Conservation (phyloP, 169 alveolate species). For the Plasmodium ovale region DNA sequence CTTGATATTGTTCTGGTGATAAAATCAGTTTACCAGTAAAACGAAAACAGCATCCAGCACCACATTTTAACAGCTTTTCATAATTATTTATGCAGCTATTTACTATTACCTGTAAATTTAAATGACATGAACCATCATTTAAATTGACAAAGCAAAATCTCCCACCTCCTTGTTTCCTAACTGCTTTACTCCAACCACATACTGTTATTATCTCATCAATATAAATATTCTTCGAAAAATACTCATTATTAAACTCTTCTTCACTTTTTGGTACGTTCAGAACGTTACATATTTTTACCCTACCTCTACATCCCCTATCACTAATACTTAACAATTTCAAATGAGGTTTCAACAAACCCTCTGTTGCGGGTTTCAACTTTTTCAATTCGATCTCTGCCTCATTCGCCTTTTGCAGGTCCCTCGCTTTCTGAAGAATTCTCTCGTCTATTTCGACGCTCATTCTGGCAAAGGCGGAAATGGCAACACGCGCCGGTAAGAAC, state of each 20-base stretch:
- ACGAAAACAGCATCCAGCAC: conserved; percentile 90
- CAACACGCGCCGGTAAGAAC: too few relatives aligned
- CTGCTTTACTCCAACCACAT: conserved; percentile 98
- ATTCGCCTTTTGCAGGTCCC: conserved; percentile 4
- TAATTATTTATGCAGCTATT: conserved; percentile 89
- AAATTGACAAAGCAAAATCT: conserved; percentile 93
- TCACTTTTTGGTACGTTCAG: conserved; percentile 58
- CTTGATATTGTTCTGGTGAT: conserved; percentile 93
- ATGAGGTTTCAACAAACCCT: conserved; percentile 18
- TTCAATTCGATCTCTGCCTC: conserved; percentile 37
- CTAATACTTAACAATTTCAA: conserved; percentile 16
- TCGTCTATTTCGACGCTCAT: conserved; percentile 45
- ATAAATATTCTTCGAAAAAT: conserved; percentile 41
- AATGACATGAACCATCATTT: conserved; percentile 96
- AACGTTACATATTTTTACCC: conserved; percentile 45
- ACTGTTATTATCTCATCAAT: conserved; percentile 86
- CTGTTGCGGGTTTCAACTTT: conserved; percentile 38
- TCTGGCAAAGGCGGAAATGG: too few relatives aligned
- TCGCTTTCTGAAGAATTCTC: conserved; percentile 24
- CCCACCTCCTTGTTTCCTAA: conserved; percentile 95
- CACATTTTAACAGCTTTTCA: conserved; percentile 82
- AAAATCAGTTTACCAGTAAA: conserved; percentile 93
- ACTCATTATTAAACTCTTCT: conserved; percentile 31
- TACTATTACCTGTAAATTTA: conserved; percentile 94
- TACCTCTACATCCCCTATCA: conserved; percentile 36